Percentiles rank a stretch among this genome's conserved stretches.
Evolutionary conservation across 2,329 filamentous ascomycete species (phyloP).

Genomic region (Diaporthe caulivora): DNA sequence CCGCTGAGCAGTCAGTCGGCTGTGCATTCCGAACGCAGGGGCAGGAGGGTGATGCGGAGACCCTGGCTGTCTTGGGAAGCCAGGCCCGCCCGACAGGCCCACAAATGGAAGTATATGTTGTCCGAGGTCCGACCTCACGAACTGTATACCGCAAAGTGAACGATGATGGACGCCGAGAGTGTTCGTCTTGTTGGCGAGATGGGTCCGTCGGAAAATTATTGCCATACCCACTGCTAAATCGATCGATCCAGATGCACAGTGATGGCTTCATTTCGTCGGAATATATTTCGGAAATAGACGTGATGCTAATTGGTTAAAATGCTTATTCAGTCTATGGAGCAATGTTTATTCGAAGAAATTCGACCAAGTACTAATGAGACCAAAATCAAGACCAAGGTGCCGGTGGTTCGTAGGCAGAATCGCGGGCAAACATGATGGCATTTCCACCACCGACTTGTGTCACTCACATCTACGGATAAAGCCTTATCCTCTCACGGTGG

Average conservation of each 20-base stretch:
- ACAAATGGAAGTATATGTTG: background rate
- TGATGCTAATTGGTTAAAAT: background rate
- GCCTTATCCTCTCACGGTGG: background rate
- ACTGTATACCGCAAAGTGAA: background rate
- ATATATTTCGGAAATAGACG: background rate
- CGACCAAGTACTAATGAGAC: background rate
- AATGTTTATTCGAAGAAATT: too few relatives aligned
- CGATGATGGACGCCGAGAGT: background rate
- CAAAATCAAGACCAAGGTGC: background rate
- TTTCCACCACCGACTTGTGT: background rate
- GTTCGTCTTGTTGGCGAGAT: background rate
- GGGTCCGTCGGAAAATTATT: background rate
- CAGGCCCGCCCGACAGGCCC: background rate
- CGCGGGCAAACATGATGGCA: background rate
- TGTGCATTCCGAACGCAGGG: background rate
- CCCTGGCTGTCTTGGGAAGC: slow-evolving; percentile 3
- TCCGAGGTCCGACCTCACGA: slow-evolving; percentile 12
- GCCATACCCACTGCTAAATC: background rate
- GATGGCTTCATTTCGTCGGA: background rate
- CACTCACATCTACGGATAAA: background rate
- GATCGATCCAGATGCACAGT: background rate
- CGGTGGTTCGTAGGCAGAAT: background rate
- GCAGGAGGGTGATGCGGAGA: background rate
- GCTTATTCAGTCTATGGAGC: too few relatives aligned
- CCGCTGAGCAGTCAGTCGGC: background rate